Percentiles rank a stretch among this genome's conserved stretches.
Conservation (phyloP, 106 monocot species). For the Acanthochlamys bracteata region DNA sequence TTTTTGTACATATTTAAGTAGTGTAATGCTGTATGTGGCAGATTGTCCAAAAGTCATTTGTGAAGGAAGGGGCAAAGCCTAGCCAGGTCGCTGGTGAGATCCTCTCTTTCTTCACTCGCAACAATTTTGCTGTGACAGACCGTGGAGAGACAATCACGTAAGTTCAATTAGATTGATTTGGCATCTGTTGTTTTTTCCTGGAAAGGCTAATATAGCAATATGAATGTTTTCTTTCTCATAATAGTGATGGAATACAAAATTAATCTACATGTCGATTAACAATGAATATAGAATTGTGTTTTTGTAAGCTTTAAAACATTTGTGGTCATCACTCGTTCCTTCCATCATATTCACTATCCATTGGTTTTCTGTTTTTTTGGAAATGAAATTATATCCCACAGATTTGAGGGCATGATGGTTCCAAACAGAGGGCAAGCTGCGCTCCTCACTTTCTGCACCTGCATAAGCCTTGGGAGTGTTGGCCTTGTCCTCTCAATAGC, state of each 20-base stretch:
- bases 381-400: constrained; percentile 1
- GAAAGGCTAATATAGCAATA: no score
- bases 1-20: neutral
- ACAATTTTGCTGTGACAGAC: constrained; percentile 68
- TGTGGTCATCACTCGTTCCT: no score
- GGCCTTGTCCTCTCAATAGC: constrained; percentile 87
- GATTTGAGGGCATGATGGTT: constrained; percentile 93
- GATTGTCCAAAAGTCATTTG: constrained; percentile 93
- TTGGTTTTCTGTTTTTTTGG: constrained; percentile 4
- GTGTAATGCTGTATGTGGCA: constrained; percentile 4
- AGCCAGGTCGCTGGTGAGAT: constrained; percentile 91
- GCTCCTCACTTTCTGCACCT: constrained; percentile 93
- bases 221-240: no score
- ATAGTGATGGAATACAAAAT: no score
- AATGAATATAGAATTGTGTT: no score
- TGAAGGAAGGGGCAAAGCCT: constrained; percentile 36
- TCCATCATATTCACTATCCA: no score
- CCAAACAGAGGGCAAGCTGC: constrained; percentile 95
- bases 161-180: no score
- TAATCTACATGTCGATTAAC: no score
- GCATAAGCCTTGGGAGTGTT: constrained; percentile 91
- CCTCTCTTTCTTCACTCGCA: constrained; percentile 85
- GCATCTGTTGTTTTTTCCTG: no score
- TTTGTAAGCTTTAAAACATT: no score
- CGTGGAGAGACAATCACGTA: constrained; percentile 67